Evolutionary conservation across 257 asterid species (phyloP), one percentile per base, ranked within the genome.

Genomic region (Jaltomata sinuosa): DNA sequence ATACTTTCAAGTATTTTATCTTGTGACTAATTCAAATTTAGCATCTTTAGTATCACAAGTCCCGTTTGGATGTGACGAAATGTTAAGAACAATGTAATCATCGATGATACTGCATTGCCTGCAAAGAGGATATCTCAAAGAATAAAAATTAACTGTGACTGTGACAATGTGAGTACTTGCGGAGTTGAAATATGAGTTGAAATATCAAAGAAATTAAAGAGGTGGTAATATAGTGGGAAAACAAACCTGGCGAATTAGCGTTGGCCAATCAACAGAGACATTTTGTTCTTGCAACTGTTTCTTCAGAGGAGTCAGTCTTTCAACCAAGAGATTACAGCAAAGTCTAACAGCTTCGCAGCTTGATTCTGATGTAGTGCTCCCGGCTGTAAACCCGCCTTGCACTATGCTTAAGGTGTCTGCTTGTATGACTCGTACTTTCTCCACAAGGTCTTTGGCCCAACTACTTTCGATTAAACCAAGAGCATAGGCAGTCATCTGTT

Each of bases 301-400:
- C 89, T 87, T 89, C 18, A 94, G 90, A 55, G 92, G 90, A 11
- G 64, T 54, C 22, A 92, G 82, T 77, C 95, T 84, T 86, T 93
- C 95, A 36, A 93, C 94, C 90, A 94, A 88, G 47, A 88, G 64
- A 71, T 84, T 79, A 81, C 98, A 94, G 89, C 98, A 94, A 40
- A 91, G 81, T 84, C 92, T 89, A 77, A 87, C 94, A 11, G 98
- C 98, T 87, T 90, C 95, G 76, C 97, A 94, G 62, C 97, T 92
- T 62, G 97, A 91, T 87, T 94, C 97, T 5, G 97, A 94, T 14
- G 98, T 89, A 18, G 98, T 94, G 91, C 98, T 94, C 9, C 92
- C 97, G 10, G 90, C 90, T 5, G 98, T 94, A 64, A 83, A 42
- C 61, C 98, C 97, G 8, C 94, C 95, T 86, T 94, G 97, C 15